Percentiles rank a stretch among this genome's conserved stretches.
Conservation (phyloP, 1,139 yeast species). For the Yamadazyma jaroonii region DNA sequence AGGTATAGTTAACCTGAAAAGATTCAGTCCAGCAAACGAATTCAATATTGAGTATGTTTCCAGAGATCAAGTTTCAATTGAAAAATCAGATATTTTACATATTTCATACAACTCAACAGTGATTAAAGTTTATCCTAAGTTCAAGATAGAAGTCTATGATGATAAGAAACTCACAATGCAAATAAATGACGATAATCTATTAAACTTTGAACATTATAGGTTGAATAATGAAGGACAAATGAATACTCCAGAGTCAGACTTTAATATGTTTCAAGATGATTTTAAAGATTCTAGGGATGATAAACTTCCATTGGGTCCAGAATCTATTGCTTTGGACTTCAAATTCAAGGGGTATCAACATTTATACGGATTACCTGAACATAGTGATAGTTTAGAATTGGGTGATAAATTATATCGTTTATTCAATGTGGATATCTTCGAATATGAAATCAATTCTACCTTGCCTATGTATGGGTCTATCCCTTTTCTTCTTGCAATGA, state of each 20-base stretch:
- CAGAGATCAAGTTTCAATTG: not conserved
- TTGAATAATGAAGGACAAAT: constrained; percentile 39
- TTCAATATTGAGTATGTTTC: not conserved
- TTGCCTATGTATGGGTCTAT: constrained; percentile 95
- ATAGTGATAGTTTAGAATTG: constrained; percentile 75
- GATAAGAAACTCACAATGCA: constrained; percentile 47
- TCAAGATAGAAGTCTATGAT: constrained; percentile 48
- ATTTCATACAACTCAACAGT: constrained; percentile 15
- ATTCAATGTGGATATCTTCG: constrained; percentile 91
- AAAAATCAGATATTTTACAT: not conserved
- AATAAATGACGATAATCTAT: constrained; percentile 64
- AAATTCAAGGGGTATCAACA: constrained; percentile 56
- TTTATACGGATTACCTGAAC: constrained; percentile 94
- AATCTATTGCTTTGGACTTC: constrained; percentile 79
- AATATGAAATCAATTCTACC: constrained; percentile 77
- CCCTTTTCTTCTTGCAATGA: constrained; percentile 78
- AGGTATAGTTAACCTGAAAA: constrained; percentile 27
- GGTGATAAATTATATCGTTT: constrained; percentile 76
- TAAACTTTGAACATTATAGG: constrained; percentile 82
- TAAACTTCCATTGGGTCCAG: constrained; percentile 79
- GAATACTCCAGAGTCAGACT: constrained; percentile 54
- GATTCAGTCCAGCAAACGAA: constrained; percentile 48
- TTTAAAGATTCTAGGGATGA: constrained; percentile 63
- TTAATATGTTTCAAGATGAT: constrained; percentile 56
- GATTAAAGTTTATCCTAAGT: constrained; percentile 22